Evolutionary conservation across 768 basidiomycete species (phyloP).

Genomic region (Hericium erinaceus): DNA sequence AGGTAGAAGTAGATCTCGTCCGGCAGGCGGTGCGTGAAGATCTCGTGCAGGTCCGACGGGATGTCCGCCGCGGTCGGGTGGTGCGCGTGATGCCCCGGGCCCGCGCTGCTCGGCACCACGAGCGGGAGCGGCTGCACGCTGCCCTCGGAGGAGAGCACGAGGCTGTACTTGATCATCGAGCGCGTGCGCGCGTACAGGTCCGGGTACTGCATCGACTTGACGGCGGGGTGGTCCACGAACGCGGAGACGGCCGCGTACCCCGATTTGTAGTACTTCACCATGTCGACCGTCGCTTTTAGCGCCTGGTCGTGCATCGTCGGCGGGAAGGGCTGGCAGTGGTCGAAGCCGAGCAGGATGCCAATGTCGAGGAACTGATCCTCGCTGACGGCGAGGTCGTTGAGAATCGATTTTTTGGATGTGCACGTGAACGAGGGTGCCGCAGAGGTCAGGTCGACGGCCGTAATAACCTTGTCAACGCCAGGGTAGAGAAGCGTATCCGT

Average conservation of each 20-base stretch:
- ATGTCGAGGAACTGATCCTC: slow-evolving; percentile 95
- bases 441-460: slow-evolving; percentile 69
- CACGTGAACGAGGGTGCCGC: slow-evolving; percentile 69
- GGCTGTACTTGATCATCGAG: slow-evolving; percentile 84
- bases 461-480: slow-evolving; percentile 82
- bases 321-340: slow-evolving; percentile 72
- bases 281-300: slow-evolving; percentile 79
- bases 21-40: slow-evolving; percentile 89
- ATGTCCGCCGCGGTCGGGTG: slow-evolving; percentile 81
- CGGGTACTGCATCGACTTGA: slow-evolving; percentile 68
- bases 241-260: slow-evolving; percentile 74
- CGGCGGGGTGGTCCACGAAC: slow-evolving; percentile 71
- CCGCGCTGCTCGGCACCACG: slow-evolving; percentile 42
- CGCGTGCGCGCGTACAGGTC: slow-evolving; percentile 87
- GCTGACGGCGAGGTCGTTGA: slow-evolving; percentile 53
- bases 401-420: slow-evolving; percentile 69
- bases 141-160: slow-evolving; percentile 85
- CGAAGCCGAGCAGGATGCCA: slow-evolving; percentile 85
- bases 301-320: slow-evolving; percentile 75
- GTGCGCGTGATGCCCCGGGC: slow-evolving; percentile 48
- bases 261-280: slow-evolving; percentile 89
- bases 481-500: slow-evolving; percentile 88
- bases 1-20: slow-evolving; percentile 97
- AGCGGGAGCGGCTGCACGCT: slow-evolving; percentile 71
- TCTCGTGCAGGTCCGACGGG: slow-evolving; percentile 84